Evolutionary conservation across 495 filamentous ascomycete genomes (phyloP).

Genomic region (Lepidopterella palustris): DNA sequence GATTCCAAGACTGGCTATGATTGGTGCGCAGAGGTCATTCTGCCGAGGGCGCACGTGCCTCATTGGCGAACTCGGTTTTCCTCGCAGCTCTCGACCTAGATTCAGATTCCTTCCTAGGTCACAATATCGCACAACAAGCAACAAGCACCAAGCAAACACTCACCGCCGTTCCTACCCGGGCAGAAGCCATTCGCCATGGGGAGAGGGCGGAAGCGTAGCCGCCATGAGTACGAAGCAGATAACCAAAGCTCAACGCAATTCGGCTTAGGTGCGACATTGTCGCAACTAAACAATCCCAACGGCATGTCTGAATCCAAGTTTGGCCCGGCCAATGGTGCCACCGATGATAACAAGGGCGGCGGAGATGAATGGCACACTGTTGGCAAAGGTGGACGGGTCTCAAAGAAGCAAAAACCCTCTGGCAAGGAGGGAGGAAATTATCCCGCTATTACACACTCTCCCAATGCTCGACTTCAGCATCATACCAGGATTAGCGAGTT

Average conservation of each 20-base stretch:
- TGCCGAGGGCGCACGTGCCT: no score
- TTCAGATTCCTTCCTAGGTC: no score
- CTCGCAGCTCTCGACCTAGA: no score
- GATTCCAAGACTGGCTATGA: no score
- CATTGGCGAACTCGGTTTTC: no score
- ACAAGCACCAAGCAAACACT: no score
- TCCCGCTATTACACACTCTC: constrained; percentile 63
- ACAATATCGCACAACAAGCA: no score
- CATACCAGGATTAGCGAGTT: constrained; percentile 72
- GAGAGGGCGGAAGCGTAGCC: constrained; percentile 7
- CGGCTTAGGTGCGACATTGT: constrained; percentile 28
- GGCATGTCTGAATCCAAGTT: not conserved
- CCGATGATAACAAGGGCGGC: constrained; percentile 10
- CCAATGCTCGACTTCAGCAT: constrained; percentile 58
- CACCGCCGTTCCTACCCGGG: not conserved
- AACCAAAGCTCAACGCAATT: not conserved
- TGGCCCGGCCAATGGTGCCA: not conserved
- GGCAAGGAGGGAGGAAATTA: constrained; percentile 46
- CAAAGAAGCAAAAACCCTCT: constrained; percentile 15
- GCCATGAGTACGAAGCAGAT: not conserved
- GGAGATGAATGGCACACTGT: constrained; percentile 27
- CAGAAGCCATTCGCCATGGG: not conserved
- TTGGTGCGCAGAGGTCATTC: no score
- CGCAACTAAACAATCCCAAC: constrained; percentile 15
- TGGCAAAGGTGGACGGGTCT: constrained; percentile 9